Evolutionary conservation across 768 basidiomycete species (phyloP).

Genomic region (Mycena haematopus): DNA sequence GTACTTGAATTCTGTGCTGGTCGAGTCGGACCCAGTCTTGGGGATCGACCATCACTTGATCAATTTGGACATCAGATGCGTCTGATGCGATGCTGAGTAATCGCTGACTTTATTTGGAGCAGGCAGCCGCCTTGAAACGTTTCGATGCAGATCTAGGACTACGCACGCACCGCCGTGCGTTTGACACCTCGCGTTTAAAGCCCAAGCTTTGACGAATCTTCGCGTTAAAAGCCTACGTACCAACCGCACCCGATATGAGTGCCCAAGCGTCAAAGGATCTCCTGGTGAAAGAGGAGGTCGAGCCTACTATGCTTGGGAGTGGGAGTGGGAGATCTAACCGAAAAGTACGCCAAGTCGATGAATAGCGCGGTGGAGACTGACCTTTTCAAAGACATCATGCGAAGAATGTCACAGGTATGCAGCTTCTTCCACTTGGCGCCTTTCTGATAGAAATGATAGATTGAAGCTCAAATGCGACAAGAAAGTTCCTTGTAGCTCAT

Average conservation of each 20-base stretch:
- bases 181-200: neutral
- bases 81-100: too few species aligned
- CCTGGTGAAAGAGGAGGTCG: neutral
- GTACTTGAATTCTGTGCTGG: too few species aligned
- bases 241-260: constrained; percentile 8
- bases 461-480: constrained; percentile 51
- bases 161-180: too few species aligned
- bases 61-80: too few species aligned
- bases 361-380: neutral
- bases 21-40: too few species aligned
- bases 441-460: constrained; percentile 27
- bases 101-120: too few species aligned
- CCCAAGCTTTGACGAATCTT: neutral
- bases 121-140: too few species aligned
- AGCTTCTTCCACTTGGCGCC: neutral
- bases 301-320: neutral
- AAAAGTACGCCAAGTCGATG: neutral
- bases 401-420: constrained; percentile 25
- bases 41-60: too few species aligned
- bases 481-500: constrained; percentile 33
- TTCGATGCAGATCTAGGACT: too few species aligned
- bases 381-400: constrained; percentile 18
- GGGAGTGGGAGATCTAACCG: constrained; percentile 6
- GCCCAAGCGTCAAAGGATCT: neutral
- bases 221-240: neutral